Evolutionary conservation across 306 rosid species (phyloP), one percentile per base, ranked within the genome.

Genomic region (Morella rubra): DNA sequence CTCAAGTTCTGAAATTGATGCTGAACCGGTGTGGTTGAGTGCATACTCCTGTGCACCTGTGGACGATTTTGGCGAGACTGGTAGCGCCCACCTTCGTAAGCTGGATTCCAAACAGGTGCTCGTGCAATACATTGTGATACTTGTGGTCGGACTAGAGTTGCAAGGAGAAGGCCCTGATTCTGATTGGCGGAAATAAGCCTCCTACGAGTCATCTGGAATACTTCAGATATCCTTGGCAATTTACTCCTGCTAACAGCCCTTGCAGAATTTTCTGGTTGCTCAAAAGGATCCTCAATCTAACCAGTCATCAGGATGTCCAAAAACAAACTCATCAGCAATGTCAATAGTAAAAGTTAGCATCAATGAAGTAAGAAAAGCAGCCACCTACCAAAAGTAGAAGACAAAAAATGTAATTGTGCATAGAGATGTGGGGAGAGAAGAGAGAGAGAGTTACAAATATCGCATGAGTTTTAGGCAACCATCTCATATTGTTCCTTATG

Each of bases 221-320:
- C 87, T 61, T 81, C 86, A 1, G 89, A 61, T 81, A 95, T 87
- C 90, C 81, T 92, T 0, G 22, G 5, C 89, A 95, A 52, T 50
- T 86, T 86, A 64, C 72, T 81, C 42, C 15, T 9, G 32, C 81
- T 77, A 67, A 95, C 92, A 24, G 89, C 84, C 81, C 97, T 87
- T 1, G 97, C 90, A 40, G 86, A 65, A 72, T 95, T 95, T 75
- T 77, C 86, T 2, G 92, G 93, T 82, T 88, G 97, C 88, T 88
- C 91, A 79, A 95, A 89, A 71, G 99, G 99, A 86, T 95, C 99
- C 84, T 95, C 99, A 58, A 95, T 64, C 97, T 95, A 77, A 74
- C 71, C 77, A 83, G 61, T 27, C 32, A 75, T 22, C 72, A 46
- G 68, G 27, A 73, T 69, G 20, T 52, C 53, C 80, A 52, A 56